Percentiles rank a stretch among this genome's conserved stretches.
These are phyloP conservation scores for Xerocomus spinulosus DNA, from an alignment of 768 basidiomycete species.

Conservation along the genomic window DNA sequence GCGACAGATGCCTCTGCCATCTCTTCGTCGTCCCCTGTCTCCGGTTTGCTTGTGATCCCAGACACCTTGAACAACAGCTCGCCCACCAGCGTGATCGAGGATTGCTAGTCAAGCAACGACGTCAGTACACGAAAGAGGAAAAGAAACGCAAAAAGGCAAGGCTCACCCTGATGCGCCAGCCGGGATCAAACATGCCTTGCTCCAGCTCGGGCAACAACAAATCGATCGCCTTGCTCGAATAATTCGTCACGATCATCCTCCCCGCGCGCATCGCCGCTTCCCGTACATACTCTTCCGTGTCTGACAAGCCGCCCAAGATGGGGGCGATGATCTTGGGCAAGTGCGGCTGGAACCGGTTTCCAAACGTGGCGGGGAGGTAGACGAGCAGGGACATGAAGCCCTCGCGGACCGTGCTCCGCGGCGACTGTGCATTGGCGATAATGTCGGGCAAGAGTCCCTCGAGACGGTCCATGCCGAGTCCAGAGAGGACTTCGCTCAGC, in stretches of 20 bases:
- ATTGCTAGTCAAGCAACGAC: slow-evolving; percentile 53
- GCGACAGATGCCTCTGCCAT: slow-evolving; percentile 58
- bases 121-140: background rate
- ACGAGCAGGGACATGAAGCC: slow-evolving; percentile 98
- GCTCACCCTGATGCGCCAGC: slow-evolving; percentile 92
- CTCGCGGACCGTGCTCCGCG: slow-evolving; percentile 87
- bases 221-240: slow-evolving; percentile 88
- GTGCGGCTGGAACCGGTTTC: slow-evolving; percentile 93
- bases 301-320: slow-evolving; percentile 86
- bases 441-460: slow-evolving; percentile 94
- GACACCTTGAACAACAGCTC: slow-evolving; percentile 96
- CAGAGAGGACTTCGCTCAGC: slow-evolving; percentile 89
- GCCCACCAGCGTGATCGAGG: slow-evolving; percentile 92
- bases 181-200: slow-evolving; percentile 88
- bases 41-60: slow-evolving; percentile 87
- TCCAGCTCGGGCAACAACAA: slow-evolving; percentile 92
- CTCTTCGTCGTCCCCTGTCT: slow-evolving; percentile 67
- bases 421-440: slow-evolving; percentile 85
- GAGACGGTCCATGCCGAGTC: slow-evolving; percentile 95
- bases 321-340: slow-evolving; percentile 91
- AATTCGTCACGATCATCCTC: slow-evolving; percentile 94
- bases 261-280: slow-evolving; percentile 99
- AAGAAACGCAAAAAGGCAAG: no score
- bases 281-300: slow-evolving; percentile 90
- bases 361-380: slow-evolving; percentile 93